Base-by-base conservation (phyloP, 495 filamentous ascomycete species). In the Apodospora peruviana region DNA sequence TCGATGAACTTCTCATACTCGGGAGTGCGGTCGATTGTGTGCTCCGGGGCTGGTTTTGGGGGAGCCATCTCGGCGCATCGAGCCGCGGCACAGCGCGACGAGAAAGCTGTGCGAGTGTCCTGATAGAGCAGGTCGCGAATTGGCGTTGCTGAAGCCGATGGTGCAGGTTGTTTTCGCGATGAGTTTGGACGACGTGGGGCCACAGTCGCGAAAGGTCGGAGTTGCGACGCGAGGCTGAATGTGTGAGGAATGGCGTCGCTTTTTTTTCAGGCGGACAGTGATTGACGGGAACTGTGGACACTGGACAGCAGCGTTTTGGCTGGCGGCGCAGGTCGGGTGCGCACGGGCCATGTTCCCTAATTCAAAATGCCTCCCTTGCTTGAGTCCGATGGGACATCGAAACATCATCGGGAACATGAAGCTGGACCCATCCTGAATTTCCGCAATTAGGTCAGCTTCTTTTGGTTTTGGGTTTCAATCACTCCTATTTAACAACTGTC, bases 1-100 rank as follows among this genome's bases (percentile, higher is more conserved):
- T 78, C 68, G 51, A 90, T 81, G 60, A 90, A 89, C 46, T 80
- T 77, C 21, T 79, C 74, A 64, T 87, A 85, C 59, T 87, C 86
- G 14, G 72, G 69, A 0, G 77, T 83, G 29, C 69, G 69, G 19
- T 77, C 69, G 57, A 77, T 67, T 20, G 49, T 51, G 43, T 70
- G 67, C 59, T 66, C 64, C 39, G 56, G 46, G 43, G 50, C 42
- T 20, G 64, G 47, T 47, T 64, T 59, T n/a, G 62, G 53, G 18
- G 65, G 65, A n/a, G 62, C 65, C 65, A 68, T 68, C 43, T 50
- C 56, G 56, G 52, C 50, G 53, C 53, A 50, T 53, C 11, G 52
- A 56, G 53, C 53, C 46, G 53, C 47, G 27, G 3, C 39, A 10
- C 39, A 47, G 50, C 54, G 25, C 56, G 50, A 56, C 60, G 52